Evolutionary conservation across 352 stramenopile genomes (phyloP), one percentile per base, ranked within the genome.

Genomic region (Peronosclerospora sorghi): DNA sequence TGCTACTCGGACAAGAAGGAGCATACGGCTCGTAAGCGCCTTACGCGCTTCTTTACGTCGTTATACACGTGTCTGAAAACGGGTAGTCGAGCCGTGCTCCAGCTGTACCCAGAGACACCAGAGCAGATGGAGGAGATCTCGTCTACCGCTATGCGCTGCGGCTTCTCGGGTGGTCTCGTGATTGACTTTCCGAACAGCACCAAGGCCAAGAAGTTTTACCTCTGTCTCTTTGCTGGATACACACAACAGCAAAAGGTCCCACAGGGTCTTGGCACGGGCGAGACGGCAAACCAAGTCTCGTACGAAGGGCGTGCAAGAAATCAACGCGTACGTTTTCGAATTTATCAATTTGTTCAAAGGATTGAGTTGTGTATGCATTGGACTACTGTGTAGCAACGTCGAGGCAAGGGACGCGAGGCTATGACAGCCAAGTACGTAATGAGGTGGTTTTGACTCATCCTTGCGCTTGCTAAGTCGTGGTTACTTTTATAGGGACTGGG

Each of bases 201-300:
- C 27, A 99, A 99, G 58, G 96, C 96, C 24, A 99, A 99, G 75
- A 99, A 99, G 62, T 98, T 98, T 69, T 99, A 98, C 62, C 60
- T 99, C 13, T 94, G 97, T 41, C 83, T 96, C 23, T 98, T 98
- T 60, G 95, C 97, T 39, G 86, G 95, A 40, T 86, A 83, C 32
- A 95, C 88, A 32, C 68, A 54, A 5, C 53, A 68, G 17, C 73
- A 80, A 50, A 76, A 81, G 35, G 62, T 96, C 19, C 93, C 87
- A 2, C 72, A 85, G 57, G 87, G 68, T 15, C 68, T 97, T 30
- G 83, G 67, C 6, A 74, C 72, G 8, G 68, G 65, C 40, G 68
- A 73, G 35, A 62, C 59, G 15, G 48, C 65, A 2, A 64, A 66
- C 23, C 69, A 84, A 35, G 62, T 85, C 24, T 65, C 73, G 3